Base-by-base conservation (phyloP, 495 filamentous ascomycete species). In the Xylaria bambusicola region DNA sequence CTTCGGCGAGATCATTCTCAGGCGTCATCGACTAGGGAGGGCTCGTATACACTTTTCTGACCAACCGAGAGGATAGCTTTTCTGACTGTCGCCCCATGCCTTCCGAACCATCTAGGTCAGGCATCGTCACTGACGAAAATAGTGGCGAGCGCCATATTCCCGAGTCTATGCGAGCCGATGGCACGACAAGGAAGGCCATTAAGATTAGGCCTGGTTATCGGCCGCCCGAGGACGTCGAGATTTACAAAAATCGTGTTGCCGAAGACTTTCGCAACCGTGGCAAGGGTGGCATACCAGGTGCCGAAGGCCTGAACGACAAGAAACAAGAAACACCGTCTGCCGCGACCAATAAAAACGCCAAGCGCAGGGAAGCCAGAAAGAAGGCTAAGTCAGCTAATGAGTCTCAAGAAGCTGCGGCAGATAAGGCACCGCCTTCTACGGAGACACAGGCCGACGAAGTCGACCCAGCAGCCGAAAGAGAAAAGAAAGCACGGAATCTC, bases 141-240 rank as follows among this genome's bases (percentile, higher is more conserved):
- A 87, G 84, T 62, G 95, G 95, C 67, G 86, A 93, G 71, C 86
- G 89, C 35, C 85, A 88, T 58, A 97, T 99, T 56, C 95, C 95
- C 31, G 84, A 92, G 21, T 97, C 93, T 1, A 71, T 82, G 24
- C 88, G 95, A 45, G 75, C 95, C 6, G 95, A 99, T 65, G 95
- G 95, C 52, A 90, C 89, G 18, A 89, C 86, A 15, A 82, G 95
- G 29, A 92, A 89, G 65, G 95, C 97, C 67, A 98, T 97, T 54
- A 89, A 89, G 62, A 89, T 99, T 41, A 85, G 91, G 2, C 93
- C 93, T 12, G 95, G 95, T 46, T 99, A 98, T 74, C 84, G 84
- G 33, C 95, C 95, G 0, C 93, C 94, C 2, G 95, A 99, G 72
- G 95, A 99, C 73, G 89, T 97, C 57, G 91, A 97, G 68, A 77